Base-by-base conservation (phyloP, 2,329 filamentous ascomycete species). In the Ophiostoma quercus region DNA sequence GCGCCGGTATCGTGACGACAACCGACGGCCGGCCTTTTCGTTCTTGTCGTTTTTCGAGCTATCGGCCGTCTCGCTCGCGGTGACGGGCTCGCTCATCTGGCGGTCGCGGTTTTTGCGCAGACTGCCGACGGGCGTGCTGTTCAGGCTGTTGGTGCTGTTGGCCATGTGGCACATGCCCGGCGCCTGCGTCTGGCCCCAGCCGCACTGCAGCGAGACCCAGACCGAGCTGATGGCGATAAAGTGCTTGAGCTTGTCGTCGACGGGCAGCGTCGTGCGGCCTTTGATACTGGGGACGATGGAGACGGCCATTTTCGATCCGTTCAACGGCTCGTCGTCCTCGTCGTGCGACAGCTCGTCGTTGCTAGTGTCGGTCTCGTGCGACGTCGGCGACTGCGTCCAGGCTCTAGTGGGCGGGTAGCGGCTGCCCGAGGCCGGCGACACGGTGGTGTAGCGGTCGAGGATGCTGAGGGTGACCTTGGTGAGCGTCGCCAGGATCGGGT, bases 401-500 rank as follows among this genome's bases (percentile, higher is more conserved):
- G 78, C 74, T 32, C 80, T 79, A 14, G 79, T 80, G 0, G 83
- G 83, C 11, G 84, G 83, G 71, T 82, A 81, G 51, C 79, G 81
- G n/a, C 80, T 79, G 41, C 81, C 79, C 0, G 68, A 62, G 0
- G 84, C 83, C 7, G 82, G 77, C 0, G 85, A 84, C 37, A 88
- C 80, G 0, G 85, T 84, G 4, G 82, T 85, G 76, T 92, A 94
- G 2, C 82, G 83, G 73, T 94, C 88, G 71, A 88, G 85, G 66
- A 94, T 85, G 67, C 92, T 88, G 39, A 94, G 84, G 14, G 84
- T 85, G 4, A 83, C 82, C 14, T 84, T 83, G 3, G 85, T 88
- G 63, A 94, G 82, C 1, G 84, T 87, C 0, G 90, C 91, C 79
- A 94, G 85, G 75, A 94, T 86, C 4, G 92, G 91, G 76, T 94